Conservation (phyloP, 495 filamentous ascomycete genomes). For the Podospora pseudocomata region DNA sequence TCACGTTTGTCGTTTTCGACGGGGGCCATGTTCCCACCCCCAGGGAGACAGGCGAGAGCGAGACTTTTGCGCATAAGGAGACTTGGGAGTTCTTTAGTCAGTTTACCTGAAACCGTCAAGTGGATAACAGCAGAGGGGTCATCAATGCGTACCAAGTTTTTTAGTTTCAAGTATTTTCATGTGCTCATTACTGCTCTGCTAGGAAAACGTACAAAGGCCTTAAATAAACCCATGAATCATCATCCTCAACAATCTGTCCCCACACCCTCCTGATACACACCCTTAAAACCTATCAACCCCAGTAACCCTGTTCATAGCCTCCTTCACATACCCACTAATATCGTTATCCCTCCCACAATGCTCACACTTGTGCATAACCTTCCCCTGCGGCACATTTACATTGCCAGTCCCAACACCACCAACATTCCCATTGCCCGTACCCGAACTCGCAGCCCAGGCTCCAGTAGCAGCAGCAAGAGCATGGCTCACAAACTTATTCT, state of each 20-base stretch:
- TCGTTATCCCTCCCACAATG: conserved; percentile 38
- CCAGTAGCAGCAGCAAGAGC: conserved; percentile 22
- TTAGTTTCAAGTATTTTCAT: too few relatives aligned
- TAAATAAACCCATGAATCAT: neutral
- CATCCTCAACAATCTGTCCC: neutral
- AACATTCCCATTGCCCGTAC: neutral
- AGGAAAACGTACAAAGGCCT: too few relatives aligned
- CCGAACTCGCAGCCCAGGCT: conserved; percentile 20
- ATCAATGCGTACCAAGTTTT: too few relatives aligned
- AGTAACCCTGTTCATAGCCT: neutral
- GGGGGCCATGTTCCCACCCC: conserved; percentile 27
- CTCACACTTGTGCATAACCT: conserved; percentile 30
- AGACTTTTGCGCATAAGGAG: conserved; percentile 24
- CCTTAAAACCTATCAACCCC: neutral
- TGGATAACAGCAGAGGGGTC: too few relatives aligned
- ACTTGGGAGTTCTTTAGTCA: conserved; percentile 28
- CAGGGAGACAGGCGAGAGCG: conserved; percentile 17
- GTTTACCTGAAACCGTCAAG: conserved; percentile 8
- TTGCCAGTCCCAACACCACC: neutral
- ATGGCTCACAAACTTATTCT: conserved; percentile 8
- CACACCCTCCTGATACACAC: neutral
- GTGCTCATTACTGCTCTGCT: too few relatives aligned
- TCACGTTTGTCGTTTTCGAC: conserved; percentile 28
- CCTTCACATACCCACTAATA: conserved; percentile 23
- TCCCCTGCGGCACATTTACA: conserved; percentile 7